These are phyloP conservation scores for Globisporangium rhizosaccharum DNA, from an alignment of 352 stramenopile species.

Conservation along the genomic window DNA sequence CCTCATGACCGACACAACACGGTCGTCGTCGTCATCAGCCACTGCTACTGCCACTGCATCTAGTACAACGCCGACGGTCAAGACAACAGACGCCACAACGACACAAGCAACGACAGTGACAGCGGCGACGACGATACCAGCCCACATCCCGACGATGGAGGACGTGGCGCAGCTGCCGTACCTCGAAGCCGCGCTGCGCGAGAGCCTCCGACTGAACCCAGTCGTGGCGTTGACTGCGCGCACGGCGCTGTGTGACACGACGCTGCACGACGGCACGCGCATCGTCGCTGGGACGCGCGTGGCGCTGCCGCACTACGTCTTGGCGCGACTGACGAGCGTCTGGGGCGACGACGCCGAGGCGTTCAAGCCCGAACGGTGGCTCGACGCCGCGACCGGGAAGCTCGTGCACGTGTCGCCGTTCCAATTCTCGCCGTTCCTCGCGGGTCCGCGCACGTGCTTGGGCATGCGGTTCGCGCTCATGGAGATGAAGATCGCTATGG, in stretches of 20 bases:
- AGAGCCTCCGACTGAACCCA: conserved; percentile 49
- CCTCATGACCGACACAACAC: conserved; percentile 11
- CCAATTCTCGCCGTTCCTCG: conserved; percentile 42
- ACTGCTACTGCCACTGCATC: too few species aligned
- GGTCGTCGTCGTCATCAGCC: conserved; percentile 12
- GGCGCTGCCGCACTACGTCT: conserved; percentile 34
- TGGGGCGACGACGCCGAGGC: conserved; percentile 40
- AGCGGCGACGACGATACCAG: neutral
- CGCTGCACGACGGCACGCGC: conserved; percentile 43
- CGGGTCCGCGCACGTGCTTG: conserved; percentile 35
- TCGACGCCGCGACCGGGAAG: conserved; percentile 25
- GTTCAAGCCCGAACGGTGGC: conserved; percentile 45
- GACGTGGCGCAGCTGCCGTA: conserved; percentile 40
- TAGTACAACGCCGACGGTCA: too few species aligned
- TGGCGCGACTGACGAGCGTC: conserved; percentile 23
- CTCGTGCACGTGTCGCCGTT: conserved; percentile 23
- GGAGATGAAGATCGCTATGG: conserved; percentile 36
- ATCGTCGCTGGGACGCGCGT: conserved; percentile 29
- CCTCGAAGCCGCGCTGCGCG: conserved; percentile 37
- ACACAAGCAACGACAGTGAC: neutral
- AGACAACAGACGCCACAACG: neutral
- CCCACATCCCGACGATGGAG: conserved; percentile 20
- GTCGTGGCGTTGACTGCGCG: conserved; percentile 32
- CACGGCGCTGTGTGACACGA: conserved; percentile 23
- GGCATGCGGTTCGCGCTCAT: conserved; percentile 34